Evolutionary conservation across 2,329 filamentous ascomycete species (phyloP), one percentile per base, ranked within the genome.

Genomic region (Intubia oerlemansii): DNA sequence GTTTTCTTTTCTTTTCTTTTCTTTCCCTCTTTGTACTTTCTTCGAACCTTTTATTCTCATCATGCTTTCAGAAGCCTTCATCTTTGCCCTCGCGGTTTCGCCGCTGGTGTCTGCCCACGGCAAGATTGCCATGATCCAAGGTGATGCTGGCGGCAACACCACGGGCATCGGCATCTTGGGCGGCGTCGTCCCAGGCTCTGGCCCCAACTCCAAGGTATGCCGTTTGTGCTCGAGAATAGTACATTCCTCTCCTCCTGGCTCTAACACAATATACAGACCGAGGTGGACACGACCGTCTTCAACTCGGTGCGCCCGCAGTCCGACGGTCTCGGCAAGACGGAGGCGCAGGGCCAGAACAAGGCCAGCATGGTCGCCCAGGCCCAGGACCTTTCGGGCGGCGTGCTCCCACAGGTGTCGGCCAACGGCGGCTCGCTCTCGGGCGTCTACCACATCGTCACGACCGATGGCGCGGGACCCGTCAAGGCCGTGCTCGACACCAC

Each of bases 211-310:
- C 19, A 38, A 44, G n/a, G n/a, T n/a, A n/a, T n/a, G n/a, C n/a
- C n/a, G n/a, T n/a, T n/a, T n/a, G n/a, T 32, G 41, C 41, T 8
- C 10, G 34, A 7, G 11, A 2, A 18, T 7, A n/a, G n/a, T 15
- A 16, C n/a, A 24, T 20, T 30, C 22, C 24, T 16, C 27, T 21
- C 13, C 8, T 20, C n/a, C n/a, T n/a, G n/a, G n/a, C n/a, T n/a
- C n/a, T 16, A 23, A 28, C 20, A 11, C 15, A 28, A 14, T 17
- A n/a, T 10, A 4, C 21, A n/a, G 35, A 57, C 53, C 2, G 53
- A 58, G 37, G 40, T 50, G 19, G 55, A 58, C 39, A 56, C 54
- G 17, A 57, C 54, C 21, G 47, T 57, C 36, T 58, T 58, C 45
- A 32, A 35, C 13, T 40, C 36, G 12, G 47, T 38, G 37, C 41